Base-by-base conservation (phyloP, 306 rosid species). In the Hippophae tibetana region DNA sequence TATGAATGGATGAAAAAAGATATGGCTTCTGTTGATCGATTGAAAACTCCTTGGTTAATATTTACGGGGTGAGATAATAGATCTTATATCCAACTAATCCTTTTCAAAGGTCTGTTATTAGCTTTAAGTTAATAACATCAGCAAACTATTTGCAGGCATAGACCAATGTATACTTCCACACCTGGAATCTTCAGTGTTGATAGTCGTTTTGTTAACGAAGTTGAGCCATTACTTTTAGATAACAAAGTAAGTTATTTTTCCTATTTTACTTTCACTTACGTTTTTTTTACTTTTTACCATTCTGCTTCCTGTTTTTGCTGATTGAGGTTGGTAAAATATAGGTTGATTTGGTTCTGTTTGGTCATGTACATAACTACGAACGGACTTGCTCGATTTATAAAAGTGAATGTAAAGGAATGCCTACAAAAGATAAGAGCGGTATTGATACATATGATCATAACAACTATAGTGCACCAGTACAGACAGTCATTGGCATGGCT, bases 351-450 rank as follows among this genome's bases (percentile, higher is more conserved):
- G 95, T 25, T 42, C 78, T 90, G 7, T 81, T 85, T 23, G 95
- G 96, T 6, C 97, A 90, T 59, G 94, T 85, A 44, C 96, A 90
- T 66, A 87, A 81, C 54, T 90, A 87, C 61, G 98, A 90, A 70
- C 76, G 98, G 68, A 85, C 95, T 31, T 90, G 98, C 72, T 60
- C 87, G 0, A 45, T 90, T 13, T 81, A 72, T 59, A 63, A 65
- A 63, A 52, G 25, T 7, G 0, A 52, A 47, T 87, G 96, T 65
- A 81, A 63, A 54, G 87, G 79, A 57, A 54, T 81, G 80, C 94
- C 97, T 50, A 57, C 2, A 9, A 87, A 84, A 66, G 84, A 78
- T 69, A 43, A 43, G 69, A 71, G 55, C 11, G 94, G 89, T 49
- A 62, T 84, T 7, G 95, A 87, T 60, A 78, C 78, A 43, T 90